Base-by-base conservation (phyloP, 2,329 filamentous ascomycete genomes). In the Blumeriella jaapii region DNA sequence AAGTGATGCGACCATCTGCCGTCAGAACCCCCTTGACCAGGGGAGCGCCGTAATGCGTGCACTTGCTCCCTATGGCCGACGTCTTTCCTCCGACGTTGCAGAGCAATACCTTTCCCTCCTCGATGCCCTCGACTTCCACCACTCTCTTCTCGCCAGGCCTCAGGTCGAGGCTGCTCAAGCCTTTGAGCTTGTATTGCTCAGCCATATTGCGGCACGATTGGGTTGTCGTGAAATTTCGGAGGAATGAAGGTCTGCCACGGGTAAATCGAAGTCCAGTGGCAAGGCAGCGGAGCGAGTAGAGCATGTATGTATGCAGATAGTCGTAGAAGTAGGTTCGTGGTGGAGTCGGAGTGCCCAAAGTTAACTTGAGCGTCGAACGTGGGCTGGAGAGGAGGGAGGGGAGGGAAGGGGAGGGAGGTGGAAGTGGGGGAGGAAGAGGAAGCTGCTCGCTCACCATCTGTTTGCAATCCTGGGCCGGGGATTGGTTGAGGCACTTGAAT, bases 41-140 rank as follows among this genome's bases (percentile, higher is more conserved):
- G 10, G 91, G 91, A 25, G 89, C 91, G 20, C 91, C 89, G 56
- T 93, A 96, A 61, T 96, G 89, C 7, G 76, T 82, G 58, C 91
- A 98, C 48, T 80, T 91, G 24, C 84, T 65, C 22, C 82, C 86
- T 22, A 93, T 59, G 18, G 87, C 91, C 55, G 87, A 78, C 11
- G 89, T 64, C 48, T 80, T 73, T 48, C 79, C 81, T 35, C 75
- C 76, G 8, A 79, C 68, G 55, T 93, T 93, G 45, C 91, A 67
- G 4, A 98, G 69, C 4, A 98, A 66, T 2, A 98, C 78, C 59
- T 95, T 96, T 44, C 75, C 84, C 23, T 72, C 77, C 38, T 89
- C 78, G 27, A 98, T 68, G 13, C 89, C 91, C 51, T 96, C 89
- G 4, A 98, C 80, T 52, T 94, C 86, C 10, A 74, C 82, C 59